A percentile compares a stretch with the other conserved stretches of the same genome.
phyloP scores from a whole-genome alignment of 2,329 filamentous ascomycete genomes.

The Cadophora gregata region DNA sequence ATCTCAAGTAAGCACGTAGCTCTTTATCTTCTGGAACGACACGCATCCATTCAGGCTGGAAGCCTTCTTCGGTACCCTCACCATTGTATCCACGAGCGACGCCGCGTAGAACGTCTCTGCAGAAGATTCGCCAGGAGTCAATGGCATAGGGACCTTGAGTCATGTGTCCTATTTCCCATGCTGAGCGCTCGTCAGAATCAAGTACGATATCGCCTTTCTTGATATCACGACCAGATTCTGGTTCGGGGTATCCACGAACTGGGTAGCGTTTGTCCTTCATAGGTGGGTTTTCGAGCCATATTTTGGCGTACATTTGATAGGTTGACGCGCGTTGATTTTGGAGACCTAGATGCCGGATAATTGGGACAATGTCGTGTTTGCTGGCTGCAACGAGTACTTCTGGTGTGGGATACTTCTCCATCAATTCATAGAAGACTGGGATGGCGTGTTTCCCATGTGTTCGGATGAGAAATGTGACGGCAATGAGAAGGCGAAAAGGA shows the following conservation, averaged over 20 bases:
- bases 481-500: constrained; percentile 82
- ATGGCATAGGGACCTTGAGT: constrained; percentile 83
- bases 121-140: constrained; percentile 95
- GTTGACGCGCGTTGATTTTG: constrained; percentile 69
- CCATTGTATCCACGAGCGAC: constrained; percentile 71
- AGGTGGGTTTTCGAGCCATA: constrained; percentile 71
- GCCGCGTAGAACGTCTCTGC: constrained; percentile 76
- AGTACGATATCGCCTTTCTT: constrained; percentile 53
- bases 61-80: constrained; percentile 53
- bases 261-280: constrained; percentile 60
- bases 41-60: constrained; percentile 90
- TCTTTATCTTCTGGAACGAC: constrained; percentile 87
- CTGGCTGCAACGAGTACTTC: constrained; percentile 64
- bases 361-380: constrained; percentile 59
- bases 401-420: constrained; percentile 71
- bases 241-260: constrained; percentile 59
- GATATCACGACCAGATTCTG: constrained; percentile 55
- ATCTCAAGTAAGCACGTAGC: constrained; percentile 81
- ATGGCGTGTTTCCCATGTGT: constrained; percentile 77
- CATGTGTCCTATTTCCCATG: constrained; percentile 87
- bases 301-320: constrained; percentile 72
- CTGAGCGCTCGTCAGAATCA: constrained; percentile 47
- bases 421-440: constrained; percentile 74
- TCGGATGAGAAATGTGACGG: constrained; percentile 83
- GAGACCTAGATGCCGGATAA: constrained; percentile 75